Percentiles rank a stretch among this genome's conserved stretches.
Evolutionary conservation across 148 eudicot species (phyloP).

Genomic region (Rhododendron williamsianum): DNA sequence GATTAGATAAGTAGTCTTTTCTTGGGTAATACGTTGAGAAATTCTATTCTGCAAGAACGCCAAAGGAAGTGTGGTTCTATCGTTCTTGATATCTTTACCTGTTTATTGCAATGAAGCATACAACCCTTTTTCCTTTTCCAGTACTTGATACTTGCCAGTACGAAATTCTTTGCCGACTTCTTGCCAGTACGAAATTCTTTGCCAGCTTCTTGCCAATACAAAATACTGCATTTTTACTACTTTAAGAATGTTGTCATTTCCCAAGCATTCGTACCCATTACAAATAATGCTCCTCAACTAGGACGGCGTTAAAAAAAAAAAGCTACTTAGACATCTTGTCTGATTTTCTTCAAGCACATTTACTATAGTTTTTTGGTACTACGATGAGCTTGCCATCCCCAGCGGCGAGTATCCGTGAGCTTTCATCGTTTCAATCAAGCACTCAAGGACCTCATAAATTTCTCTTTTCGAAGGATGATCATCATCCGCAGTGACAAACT

Average conservation of each 20-base stretch:
- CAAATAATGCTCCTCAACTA: not conserved
- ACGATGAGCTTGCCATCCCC: not conserved
- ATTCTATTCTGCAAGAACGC: not conserved
- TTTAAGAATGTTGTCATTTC: not conserved
- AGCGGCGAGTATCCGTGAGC: not conserved
- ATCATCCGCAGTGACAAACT: constrained; percentile 34
- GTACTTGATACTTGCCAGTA: not conserved
- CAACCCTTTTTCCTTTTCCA: not conserved
- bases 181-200: not conserved
- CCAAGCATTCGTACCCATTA: not conserved
- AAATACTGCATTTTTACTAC: not conserved
- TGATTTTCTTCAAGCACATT: not conserved
- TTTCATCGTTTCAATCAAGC: constrained; percentile 4
- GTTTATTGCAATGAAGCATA: not conserved
- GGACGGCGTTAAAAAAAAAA: not conserved
- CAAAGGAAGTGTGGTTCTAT: not conserved
- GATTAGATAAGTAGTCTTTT: not conserved
- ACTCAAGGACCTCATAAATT: constrained; percentile 9
- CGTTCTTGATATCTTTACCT: not conserved
- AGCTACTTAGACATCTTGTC: not conserved
- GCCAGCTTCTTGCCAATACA: not conserved
- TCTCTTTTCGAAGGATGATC: constrained; percentile 15
- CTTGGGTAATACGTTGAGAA: not conserved
- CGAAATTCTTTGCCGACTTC: not conserved
- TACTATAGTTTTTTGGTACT: not conserved